Conservation (phyloP, 148 eudicot genomes). For the Heliosperma pusillum region DNA sequence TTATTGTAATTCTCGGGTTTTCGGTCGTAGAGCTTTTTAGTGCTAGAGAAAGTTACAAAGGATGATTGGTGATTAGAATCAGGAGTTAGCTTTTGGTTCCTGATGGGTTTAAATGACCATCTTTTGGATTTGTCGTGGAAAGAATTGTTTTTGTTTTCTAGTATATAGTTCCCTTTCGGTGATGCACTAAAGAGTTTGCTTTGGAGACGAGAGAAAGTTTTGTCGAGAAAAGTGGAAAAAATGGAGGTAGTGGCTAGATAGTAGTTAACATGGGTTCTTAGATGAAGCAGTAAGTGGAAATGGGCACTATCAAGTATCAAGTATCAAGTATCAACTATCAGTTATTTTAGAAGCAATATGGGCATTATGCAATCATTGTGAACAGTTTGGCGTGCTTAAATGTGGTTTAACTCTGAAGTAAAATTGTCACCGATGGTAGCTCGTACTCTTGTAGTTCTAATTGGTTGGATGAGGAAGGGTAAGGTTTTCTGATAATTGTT, state of each 20-base stretch:
- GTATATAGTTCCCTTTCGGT: neutral
- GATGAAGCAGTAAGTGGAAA: neutral
- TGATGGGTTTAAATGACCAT: neutral
- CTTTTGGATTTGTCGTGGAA: neutral
- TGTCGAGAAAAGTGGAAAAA: neutral
- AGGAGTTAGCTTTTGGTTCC: neutral
- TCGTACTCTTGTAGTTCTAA: neutral
- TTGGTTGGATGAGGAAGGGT: neutral
- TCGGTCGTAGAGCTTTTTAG: neutral
- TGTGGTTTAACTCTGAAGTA: neutral
- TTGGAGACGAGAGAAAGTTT: neutral
- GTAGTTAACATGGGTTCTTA: constrained; percentile 3
- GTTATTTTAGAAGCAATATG: too few species aligned
- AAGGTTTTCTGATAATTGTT: neutral
- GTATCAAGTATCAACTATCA: too few species aligned
- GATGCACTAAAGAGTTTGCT: neutral
- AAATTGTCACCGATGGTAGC: too few species aligned
- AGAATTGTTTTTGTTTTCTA: too few species aligned
- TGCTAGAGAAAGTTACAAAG: neutral
- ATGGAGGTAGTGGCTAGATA: neutral
- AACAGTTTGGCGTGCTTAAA: neutral
- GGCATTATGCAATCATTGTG: neutral
- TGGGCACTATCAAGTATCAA: neutral
- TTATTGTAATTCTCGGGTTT: neutral
- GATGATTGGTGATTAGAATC: neutral